These are phyloP conservation scores for Scheffersomyces ergatensis DNA, from an alignment of 805 yeast species.

Conservation along the genomic window DNA sequence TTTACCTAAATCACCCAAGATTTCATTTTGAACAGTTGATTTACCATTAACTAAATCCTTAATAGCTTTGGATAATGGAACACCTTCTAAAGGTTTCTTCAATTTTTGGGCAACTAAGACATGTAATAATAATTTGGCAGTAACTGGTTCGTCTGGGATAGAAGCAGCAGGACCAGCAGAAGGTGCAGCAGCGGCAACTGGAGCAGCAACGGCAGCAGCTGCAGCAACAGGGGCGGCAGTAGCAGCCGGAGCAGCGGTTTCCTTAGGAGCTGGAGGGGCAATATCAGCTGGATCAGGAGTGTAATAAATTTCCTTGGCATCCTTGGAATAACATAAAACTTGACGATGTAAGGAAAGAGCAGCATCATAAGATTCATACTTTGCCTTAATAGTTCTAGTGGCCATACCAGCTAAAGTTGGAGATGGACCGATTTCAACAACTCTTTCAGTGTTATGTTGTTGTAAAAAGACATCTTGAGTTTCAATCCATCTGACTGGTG, in stretches of 20 bases:
- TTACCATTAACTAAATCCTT: conserved; percentile 98
- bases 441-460: conserved; percentile 93
- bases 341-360: conserved; percentile 93
- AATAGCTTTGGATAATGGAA: conserved; percentile 88
- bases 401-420: conserved; percentile 99
- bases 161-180: conserved; percentile 82
- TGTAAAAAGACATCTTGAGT: conserved; percentile 97
- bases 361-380: conserved; percentile 96
- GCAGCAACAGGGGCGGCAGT: conserved; percentile 53
- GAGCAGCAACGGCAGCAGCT: conserved; percentile 57
- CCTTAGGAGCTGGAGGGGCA: conserved; percentile 29
- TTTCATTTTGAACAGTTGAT: conserved; percentile 97
- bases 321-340: conserved; percentile 92
- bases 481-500: conserved; percentile 99
- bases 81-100: conserved; percentile 82
- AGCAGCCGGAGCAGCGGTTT: conserved; percentile 42
- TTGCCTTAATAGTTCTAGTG: conserved; percentile 88
- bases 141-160: conserved; percentile 85
- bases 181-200: conserved; percentile 56
- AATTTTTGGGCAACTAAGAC: conserved; percentile 93
- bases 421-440: conserved; percentile 98
- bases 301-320: conserved; percentile 93
- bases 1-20: conserved; percentile 96
- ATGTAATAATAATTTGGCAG: conserved; percentile 78
- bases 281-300: conserved; percentile 74